Conservation (phyloP, 1,139 yeast species). For the Entelexis sorbosivorans region DNA sequence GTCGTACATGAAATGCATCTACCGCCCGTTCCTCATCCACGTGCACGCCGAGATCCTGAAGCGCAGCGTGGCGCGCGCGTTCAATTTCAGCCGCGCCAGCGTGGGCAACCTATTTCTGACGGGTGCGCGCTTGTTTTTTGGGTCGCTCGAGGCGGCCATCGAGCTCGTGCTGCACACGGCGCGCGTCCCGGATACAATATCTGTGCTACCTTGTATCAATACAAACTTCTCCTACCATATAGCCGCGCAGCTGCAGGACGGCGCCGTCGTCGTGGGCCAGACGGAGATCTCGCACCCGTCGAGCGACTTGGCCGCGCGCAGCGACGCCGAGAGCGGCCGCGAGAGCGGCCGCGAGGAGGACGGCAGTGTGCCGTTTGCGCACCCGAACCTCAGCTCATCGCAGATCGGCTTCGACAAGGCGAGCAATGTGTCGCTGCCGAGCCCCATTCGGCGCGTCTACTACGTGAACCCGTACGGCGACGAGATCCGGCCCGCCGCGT, state of each 20-base stretch:
- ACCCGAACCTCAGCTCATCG: conserved; percentile 64
- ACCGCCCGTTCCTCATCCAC: conserved; percentile 67
- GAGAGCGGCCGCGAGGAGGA: conserved; percentile 34
- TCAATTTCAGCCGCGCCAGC: conserved; percentile 67
- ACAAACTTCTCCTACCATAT: conserved; percentile 82
- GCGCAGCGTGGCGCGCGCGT: conserved; percentile 42
- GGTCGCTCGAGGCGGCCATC: conserved; percentile 73
- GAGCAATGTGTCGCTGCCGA: conserved; percentile 47
- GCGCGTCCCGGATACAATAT: conserved; percentile 44
- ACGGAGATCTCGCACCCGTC: conserved; percentile 84
- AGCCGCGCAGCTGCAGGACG: conserved; percentile 62
- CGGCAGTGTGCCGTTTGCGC: conserved; percentile 63
- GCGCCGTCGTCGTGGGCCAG: conserved; percentile 78
- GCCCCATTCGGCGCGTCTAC: conserved; percentile 63
- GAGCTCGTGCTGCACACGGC: conserved; percentile 63
- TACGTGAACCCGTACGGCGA: conserved; percentile 85
- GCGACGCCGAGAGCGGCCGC: no score
- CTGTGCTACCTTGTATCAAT: conserved; percentile 71
- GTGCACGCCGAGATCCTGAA: conserved; percentile 68
- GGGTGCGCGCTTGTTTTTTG: conserved; percentile 71
- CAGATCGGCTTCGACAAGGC: conserved; percentile 62
- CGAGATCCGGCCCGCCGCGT: conserved; percentile 72
- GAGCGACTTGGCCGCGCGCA: no score
- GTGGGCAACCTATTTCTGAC: conserved; percentile 77
- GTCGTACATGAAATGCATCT: conserved; percentile 57